These are phyloP conservation scores for Bryopsis sp. DNA, from an alignment of 139 green algal genomes.

Conservation along the genomic window DNA sequence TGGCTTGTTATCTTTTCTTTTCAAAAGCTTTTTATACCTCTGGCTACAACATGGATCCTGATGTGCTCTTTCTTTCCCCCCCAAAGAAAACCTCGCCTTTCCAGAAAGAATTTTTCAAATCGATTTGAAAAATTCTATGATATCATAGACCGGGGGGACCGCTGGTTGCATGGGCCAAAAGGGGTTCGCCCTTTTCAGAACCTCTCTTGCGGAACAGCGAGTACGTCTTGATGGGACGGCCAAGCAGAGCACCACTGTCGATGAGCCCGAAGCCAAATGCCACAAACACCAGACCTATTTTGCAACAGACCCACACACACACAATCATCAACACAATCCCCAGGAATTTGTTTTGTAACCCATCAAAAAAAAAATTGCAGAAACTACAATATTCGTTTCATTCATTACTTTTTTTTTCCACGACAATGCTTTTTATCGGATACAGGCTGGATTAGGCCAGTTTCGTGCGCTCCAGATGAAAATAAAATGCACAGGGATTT, in stretches of 20 bases:
- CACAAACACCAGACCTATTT: conserved; percentile 61
- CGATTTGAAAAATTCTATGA: too few species aligned
- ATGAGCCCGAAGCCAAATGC: conserved; percentile 68
- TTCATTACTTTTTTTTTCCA: not conserved
- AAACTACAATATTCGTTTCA: not conserved
- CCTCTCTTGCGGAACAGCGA: too few species aligned
- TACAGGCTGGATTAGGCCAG: not conserved
- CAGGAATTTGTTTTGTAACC: not conserved
- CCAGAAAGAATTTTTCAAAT: too few species aligned
- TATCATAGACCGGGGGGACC: too few species aligned
- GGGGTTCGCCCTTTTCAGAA: too few species aligned
- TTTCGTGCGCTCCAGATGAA: not conserved
- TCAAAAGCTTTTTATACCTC: too few species aligned
- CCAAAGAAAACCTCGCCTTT: too few species aligned
- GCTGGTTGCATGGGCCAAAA: too few species aligned
- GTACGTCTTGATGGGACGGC: conserved; percentile 29
- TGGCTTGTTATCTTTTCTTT: too few species aligned
- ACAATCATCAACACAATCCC: not conserved
- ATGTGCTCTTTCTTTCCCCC: too few species aligned
- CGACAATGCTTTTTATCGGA: not conserved
- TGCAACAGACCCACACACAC: too few species aligned
- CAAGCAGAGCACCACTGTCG: conserved; percentile 49
- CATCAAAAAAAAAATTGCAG: not conserved
- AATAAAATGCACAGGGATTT: not conserved
- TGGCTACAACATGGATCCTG: too few species aligned